phyloP scores from a whole-genome alignment of 2,329 filamentous ascomycete genomes.

The Colletotrichum sidae region DNA sequence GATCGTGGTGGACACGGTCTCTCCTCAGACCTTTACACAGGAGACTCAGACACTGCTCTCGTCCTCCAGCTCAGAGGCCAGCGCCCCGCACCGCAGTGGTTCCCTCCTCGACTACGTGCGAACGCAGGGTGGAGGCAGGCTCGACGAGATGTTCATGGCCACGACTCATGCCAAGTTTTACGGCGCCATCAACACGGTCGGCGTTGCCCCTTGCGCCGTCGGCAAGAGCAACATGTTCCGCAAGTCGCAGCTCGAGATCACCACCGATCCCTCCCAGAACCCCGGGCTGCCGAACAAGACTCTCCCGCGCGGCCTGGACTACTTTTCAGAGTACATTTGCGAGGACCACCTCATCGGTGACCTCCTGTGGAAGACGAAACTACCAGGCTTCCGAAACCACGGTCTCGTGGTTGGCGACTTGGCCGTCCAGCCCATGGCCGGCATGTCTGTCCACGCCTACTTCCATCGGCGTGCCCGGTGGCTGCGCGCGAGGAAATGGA shows the following conservation, averaged over 20 bases:
- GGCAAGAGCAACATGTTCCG: slow-evolving; percentile 99
- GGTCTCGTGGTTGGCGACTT: slow-evolving; percentile 86
- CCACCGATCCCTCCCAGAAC: slow-evolving; percentile 66
- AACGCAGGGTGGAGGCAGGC: slow-evolving; percentile 76
- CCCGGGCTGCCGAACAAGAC: slow-evolving; percentile 54
- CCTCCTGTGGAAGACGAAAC: slow-evolving; percentile 80
- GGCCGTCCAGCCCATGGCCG: slow-evolving; percentile 88
- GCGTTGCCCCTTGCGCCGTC: slow-evolving; percentile 90
- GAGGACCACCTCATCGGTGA: slow-evolving; percentile 98
- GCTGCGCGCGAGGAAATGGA: slow-evolving; percentile 95
- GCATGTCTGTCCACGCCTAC: slow-evolving; percentile 83
- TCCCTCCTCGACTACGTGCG: slow-evolving; percentile 46
- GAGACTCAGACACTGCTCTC: slow-evolving; percentile 49
- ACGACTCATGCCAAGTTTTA: slow-evolving; percentile 98
- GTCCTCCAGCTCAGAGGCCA: slow-evolving; percentile 47
- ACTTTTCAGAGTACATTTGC: slow-evolving; percentile 95
- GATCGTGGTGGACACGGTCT: slow-evolving; percentile 81
- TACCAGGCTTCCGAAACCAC: slow-evolving; percentile 80
- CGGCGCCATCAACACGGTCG: slow-evolving; percentile 93
- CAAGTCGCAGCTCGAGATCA: slow-evolving; percentile 84
- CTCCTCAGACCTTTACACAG: slow-evolving; percentile 39
- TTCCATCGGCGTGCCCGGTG: slow-evolving; percentile 85
- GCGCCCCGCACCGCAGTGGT: slow-evolving; percentile 40
- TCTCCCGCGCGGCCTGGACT: slow-evolving; percentile 80
- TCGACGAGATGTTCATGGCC: slow-evolving; percentile 96